Percentiles rank a stretch among this genome's conserved stretches.
Evolutionary conservation across 176 grass and related monocot species (phyloP).

Genomic region (Canna indica): DNA sequence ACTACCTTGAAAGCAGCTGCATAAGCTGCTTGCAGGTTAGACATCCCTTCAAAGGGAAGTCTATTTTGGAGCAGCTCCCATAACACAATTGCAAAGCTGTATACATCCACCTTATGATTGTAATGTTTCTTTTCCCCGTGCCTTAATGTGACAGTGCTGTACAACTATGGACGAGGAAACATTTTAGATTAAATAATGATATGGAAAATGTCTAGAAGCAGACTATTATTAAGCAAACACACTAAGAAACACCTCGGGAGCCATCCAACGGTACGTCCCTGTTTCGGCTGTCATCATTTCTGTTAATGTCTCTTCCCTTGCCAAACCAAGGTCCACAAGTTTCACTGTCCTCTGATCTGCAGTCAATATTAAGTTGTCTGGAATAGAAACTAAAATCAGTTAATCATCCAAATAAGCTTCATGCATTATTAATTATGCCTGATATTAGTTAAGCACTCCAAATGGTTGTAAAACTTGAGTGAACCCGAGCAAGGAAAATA

Average conservation of each 20-base stretch:
- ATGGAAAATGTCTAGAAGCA: conserved; percentile 12
- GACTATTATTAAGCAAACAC: conserved; percentile 3
- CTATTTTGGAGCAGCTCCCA: conserved; percentile 94
- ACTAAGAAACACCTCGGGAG: conserved; percentile 63
- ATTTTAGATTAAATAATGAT: conserved; percentile 16
- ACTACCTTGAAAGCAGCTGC: conserved; percentile 98
- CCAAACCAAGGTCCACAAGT: conserved; percentile 98
- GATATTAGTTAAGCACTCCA: not conserved
- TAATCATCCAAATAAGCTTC: not conserved
- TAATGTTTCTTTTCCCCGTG: conserved; percentile 99
- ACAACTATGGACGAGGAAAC: conserved; percentile 44
- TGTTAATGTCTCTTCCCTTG: conserved; percentile 95
- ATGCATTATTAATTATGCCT: not conserved
- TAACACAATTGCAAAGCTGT: conserved; percentile 95
- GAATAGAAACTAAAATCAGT: conserved; percentile 2
- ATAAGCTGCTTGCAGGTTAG: conserved; percentile 94
- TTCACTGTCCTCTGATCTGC: conserved; percentile 86
- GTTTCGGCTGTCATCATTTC: conserved; percentile 99
- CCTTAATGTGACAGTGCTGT: conserved; percentile 95
- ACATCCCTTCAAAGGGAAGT: conserved; percentile 97
- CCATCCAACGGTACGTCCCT: conserved; percentile 99
- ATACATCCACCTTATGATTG: conserved; percentile 99
- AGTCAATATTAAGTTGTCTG: conserved; percentile 84
- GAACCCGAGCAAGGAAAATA: no score
- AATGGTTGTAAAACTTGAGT: not conserved